phyloP scores from a whole-genome alignment of 2,329 filamentous ascomycete species.

The Aspergillus luchuensis region DNA sequence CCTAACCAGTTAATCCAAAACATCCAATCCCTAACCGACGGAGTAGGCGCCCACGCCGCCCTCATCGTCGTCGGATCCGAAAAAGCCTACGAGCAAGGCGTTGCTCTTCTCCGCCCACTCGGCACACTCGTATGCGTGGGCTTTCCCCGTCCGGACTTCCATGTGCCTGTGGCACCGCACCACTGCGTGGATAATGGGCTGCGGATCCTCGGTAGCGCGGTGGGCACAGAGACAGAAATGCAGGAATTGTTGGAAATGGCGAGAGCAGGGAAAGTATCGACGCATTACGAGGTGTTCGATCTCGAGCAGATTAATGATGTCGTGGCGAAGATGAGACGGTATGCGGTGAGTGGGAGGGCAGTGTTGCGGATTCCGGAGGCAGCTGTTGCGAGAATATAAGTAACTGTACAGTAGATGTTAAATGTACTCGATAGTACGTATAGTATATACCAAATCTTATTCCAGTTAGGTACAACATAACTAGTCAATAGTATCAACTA shows the following conservation, averaged over 20 bases:
- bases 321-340: slow-evolving; percentile 26
- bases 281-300: slow-evolving; percentile 26
- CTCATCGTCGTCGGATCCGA: slow-evolving; percentile 44
- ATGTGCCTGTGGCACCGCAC: slow-evolving; percentile 46
- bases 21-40: slow-evolving; percentile 32
- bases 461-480: not conserved
- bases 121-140: slow-evolving; percentile 47
- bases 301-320: slow-evolving; percentile 29
- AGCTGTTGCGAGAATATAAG: slow-evolving; percentile 18
- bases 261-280: slow-evolving; percentile 35
- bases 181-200: slow-evolving; percentile 40
- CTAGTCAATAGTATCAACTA: too few relatives aligned
- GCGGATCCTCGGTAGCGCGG: slow-evolving; percentile 39
- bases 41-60: slow-evolving; percentile 43
- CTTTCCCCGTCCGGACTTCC: slow-evolving; percentile 39
- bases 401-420: not conserved
- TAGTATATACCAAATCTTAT: not conserved
- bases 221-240: slow-evolving; percentile 43
- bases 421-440: too few relatives aligned
- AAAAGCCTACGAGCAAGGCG: slow-evolving; percentile 40
- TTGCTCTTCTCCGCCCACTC: slow-evolving; percentile 37
- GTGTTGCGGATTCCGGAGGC: slow-evolving; percentile 29
- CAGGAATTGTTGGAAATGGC: slow-evolving; percentile 42
- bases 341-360: slow-evolving; percentile 30
- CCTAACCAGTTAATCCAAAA: not conserved